Conservation (phyloP, 176 grass and related monocot species). For the Ampelocalamus luodianensis region DNA sequence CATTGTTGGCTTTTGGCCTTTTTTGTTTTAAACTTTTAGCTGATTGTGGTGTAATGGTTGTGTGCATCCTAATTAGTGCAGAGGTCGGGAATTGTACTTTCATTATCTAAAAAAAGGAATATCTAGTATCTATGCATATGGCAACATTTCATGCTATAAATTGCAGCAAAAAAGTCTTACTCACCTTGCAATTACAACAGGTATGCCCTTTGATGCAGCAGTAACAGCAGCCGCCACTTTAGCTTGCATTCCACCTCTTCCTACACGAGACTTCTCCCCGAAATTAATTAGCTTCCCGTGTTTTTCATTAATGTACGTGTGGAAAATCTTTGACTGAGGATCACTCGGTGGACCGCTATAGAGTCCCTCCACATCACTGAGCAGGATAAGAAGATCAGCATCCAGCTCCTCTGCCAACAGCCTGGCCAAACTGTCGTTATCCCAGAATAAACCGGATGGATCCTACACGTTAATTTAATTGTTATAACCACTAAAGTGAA, state of each 20-base stretch:
- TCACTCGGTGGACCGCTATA: constrained; percentile 92
- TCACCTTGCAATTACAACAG: constrained; percentile 93
- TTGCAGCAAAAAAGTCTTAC: background rate
- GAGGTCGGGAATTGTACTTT: no score
- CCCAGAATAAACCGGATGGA: constrained; percentile 96
- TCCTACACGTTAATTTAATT: constrained; percentile 63
- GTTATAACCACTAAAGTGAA: constrained; percentile 26
- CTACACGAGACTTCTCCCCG: constrained; percentile 92
- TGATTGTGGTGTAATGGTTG: no score
- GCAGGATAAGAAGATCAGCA: constrained; percentile 88
- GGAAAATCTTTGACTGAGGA: constrained; percentile 83
- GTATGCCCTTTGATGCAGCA: constrained; percentile 76
- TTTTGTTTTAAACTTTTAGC: no score
- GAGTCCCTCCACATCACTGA: constrained; percentile 96
- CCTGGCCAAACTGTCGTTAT: constrained; percentile 93
- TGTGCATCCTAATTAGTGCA: no score
- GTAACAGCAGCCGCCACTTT: constrained; percentile 84
- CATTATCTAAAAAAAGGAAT: no score
- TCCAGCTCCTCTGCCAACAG: constrained; percentile 82
- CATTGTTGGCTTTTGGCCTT: no score
- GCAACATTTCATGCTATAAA: constrained; percentile 15
- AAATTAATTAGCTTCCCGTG: constrained; percentile 87
- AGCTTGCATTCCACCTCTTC: constrained; percentile 97
- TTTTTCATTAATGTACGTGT: constrained; percentile 87
- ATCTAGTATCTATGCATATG: background rate